Conservation (phyloP, 2,329 filamentous ascomycete species). For the Paraphaeosphaeria sporulosa region DNA sequence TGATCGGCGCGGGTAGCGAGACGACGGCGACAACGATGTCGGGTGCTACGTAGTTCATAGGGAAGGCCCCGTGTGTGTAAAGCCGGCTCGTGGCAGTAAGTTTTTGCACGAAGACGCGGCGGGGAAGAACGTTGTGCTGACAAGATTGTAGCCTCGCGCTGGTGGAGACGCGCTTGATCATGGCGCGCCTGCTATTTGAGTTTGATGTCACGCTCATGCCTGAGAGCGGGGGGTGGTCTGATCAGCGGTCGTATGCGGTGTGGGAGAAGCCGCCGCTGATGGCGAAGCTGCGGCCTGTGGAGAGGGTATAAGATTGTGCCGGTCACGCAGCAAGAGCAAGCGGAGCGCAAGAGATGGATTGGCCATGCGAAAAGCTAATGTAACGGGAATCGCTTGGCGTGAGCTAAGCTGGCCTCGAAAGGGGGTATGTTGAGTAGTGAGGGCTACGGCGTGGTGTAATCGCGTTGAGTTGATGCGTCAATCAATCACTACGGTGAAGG, state of each 20-base stretch:
- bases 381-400: no score
- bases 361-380: no score
- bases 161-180: background rate
- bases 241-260: background rate
- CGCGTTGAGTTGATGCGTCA: no score
- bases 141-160: background rate
- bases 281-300: background rate
- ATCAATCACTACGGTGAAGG: no score
- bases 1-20: slow-evolving; percentile 6
- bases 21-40: slow-evolving; percentile 4
- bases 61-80: background rate
- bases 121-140: no score
- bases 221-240: background rate
- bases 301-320: background rate
- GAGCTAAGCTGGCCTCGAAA: no score
- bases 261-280: slow-evolving; percentile 1
- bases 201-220: background rate
- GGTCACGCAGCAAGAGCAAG: no score
- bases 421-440: no score
- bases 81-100: no score
- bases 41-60: background rate
- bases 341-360: no score
- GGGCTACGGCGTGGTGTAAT: no score
- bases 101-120: no score
- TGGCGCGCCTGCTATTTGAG: background rate